Base-by-base conservation (phyloP, 768 basidiomycete genomes). In the Pulveroboletus ravenelii region DNA sequence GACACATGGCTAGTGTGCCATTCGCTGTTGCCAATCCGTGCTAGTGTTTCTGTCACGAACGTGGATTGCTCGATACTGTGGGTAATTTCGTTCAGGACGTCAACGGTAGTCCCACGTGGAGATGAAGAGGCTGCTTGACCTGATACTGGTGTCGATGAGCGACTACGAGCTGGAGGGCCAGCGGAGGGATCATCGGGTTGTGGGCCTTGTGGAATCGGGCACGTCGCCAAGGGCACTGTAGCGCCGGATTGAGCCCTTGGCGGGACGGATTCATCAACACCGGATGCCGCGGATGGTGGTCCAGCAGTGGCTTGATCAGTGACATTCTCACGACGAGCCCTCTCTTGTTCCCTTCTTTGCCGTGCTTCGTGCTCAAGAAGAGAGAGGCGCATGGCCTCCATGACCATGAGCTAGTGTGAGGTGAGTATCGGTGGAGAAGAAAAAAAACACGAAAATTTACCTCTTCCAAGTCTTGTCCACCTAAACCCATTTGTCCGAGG, bases 311-410 rank as follows among this genome's bases (percentile, higher is more conserved):
- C 73, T 51, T 70, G 70, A 5, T 69, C 69, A 31, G 64, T 67
- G 38, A 66, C 68, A 29, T 67, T 72, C 39, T 74, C 74, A 44
- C 73, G 74, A 69, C 80, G 82, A 61, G 71, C 78, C 68, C 79
- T 83, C 66, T 87, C 81, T 60, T 82, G 85, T 50, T 89, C 81
- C 62, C 81, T 84, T 60, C 82, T 78, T 64, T 93, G 91, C 48
- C 93, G 89, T 61, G 93, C 93, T 70, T 97, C 94, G 62, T 98
- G 93, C 51, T 98, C 95, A 42, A 96, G 66, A 57, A 97, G 74
- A 25, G 93, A 96, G 50, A 96, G 73, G 48, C 95, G 83, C 93
- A 99, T 98, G 5, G 96, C 96, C 71, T 98, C 96, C 90, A 94
- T 94, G 48, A 99, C 75, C 95, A 98, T 97, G 39, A 99, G 72